Percentiles rank a stretch among this genome's conserved stretches.
Conservation (phyloP, 73 alveolate genomes). For the Paramecium primaurelia region DNA sequence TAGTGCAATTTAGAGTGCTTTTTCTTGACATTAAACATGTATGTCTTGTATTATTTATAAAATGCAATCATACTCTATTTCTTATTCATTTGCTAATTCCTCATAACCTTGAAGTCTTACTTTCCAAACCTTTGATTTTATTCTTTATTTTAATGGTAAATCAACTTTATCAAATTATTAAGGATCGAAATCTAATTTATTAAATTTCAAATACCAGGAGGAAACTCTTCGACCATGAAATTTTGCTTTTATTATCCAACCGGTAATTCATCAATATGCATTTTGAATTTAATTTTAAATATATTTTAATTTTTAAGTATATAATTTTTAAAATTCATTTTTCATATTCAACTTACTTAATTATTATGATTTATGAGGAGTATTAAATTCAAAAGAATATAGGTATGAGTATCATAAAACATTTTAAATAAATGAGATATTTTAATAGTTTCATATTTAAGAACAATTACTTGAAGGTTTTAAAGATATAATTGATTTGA, state of each 20-base stretch:
- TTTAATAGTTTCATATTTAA: neutral
- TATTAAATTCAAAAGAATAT: too few species aligned
- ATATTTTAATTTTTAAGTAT: neutral
- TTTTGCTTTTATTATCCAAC: neutral
- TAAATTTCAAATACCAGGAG: neutral
- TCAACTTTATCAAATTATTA: neutral
- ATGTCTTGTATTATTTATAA: neutral
- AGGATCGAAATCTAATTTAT: conserved; percentile 14
- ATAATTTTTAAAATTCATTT: neutral
- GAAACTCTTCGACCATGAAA: neutral
- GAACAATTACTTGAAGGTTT: neutral
- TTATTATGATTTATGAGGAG: neutral
- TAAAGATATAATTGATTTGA: neutral
- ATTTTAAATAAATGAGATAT: too few species aligned
- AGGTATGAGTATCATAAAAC: too few species aligned
- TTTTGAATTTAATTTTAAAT: neutral
- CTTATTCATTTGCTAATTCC: neutral
- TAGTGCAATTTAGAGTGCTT: neutral
- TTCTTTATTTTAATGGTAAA: neutral
- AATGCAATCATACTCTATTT: neutral
- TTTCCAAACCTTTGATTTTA: neutral
- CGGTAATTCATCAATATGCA: conserved; percentile 8
- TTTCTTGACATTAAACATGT: neutral
- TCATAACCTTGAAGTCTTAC: neutral
- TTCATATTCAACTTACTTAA: too few species aligned